Base-by-base conservation (phyloP, 2,329 filamentous ascomycete species). In the Fusarium paranaense region DNA sequence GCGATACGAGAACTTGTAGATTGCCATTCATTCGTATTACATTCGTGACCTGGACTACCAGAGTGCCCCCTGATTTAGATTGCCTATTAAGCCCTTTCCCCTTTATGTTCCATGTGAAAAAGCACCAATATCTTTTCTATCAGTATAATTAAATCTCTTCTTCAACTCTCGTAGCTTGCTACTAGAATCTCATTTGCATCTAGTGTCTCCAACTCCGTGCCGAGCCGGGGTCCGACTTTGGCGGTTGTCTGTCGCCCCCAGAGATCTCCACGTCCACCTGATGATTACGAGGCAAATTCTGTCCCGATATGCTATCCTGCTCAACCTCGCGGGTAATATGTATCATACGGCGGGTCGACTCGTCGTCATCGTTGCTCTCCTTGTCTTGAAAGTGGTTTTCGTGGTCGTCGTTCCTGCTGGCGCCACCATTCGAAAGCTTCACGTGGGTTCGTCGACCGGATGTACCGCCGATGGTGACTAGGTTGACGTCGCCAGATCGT, bases 241-340 rank as follows among this genome's bases (percentile, higher is more conserved):
- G 47, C 2, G 27, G 47, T 14, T 52, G 47, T 52, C 47, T 32
- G 4, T 52, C 47, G 4, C 47, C 47, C 16, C 47, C 47, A 3
- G 27, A 52, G 47, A 52, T 52, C 27, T 52, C 47, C 14, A 52
- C 47, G 4, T 52, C 47, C 18, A 52, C 27, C 47, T 30, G 45
- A 30, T 61, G 14, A 62, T n/a, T 25, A 16, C 40, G 5, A 47
- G 62, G 61, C 18, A 42, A 1, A 16, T 47, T 42, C 5, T 18
- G 32, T 9, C 38, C 35, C 20, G 71, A 69, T 10, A 33, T 30
- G 27, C 62, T 71, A 13, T 73, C 71, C 35, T 73, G 71, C 22
- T 73, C 62, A 9, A 73, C 61, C 42, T 73, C 69, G 4, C 66
- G 69, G n/a, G 71, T 73, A 16, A 73, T 62, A 18, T 73, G 71